Evolutionary conservation across 345 rosid species (phyloP).

Genomic region (Aegle marmelos): DNA sequence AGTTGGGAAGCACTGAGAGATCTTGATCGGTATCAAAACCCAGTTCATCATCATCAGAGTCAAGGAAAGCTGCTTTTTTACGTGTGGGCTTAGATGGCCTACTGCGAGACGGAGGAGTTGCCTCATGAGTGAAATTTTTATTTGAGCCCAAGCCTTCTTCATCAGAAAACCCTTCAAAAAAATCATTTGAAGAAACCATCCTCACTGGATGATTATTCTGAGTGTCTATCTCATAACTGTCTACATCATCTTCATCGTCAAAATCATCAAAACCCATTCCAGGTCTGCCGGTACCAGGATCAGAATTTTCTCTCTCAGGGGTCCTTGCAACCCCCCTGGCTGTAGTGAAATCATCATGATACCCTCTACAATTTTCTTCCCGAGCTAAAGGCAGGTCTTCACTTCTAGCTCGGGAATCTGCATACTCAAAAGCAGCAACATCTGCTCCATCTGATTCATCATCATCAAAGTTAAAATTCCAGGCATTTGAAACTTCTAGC

Average conservation of each 20-base stretch:
- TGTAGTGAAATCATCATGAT: constrained; percentile 32
- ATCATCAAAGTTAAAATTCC: constrained; percentile 98
- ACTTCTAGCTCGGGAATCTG: constrained; percentile 49
- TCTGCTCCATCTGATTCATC: constrained; percentile 98
- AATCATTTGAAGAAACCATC: constrained; percentile 32
- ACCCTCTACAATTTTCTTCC: constrained; percentile 37
- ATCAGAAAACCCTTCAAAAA: constrained; percentile 46
- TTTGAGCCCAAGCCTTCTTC: constrained; percentile 32
- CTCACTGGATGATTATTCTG: constrained; percentile 29
- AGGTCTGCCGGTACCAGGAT: constrained; percentile 31
- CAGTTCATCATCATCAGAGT: constrained; percentile 45
- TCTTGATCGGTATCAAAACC: constrained; percentile 61
- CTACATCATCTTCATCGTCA: constrained; percentile 87
- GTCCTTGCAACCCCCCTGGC: constrained; percentile 26
- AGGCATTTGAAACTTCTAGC: constrained; percentile 73
- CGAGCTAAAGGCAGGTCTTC: constrained; percentile 27
- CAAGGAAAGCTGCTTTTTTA: constrained; percentile 31
- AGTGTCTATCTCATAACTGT: constrained; percentile 81
- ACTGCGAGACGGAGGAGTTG: constrained; percentile 19
- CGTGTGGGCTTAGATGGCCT: constrained; percentile 33
- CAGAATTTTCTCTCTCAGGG: constrained; percentile 43
- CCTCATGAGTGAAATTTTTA: constrained; percentile 23
- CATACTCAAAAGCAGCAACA: constrained; percentile 88
- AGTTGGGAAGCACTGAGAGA: constrained; percentile 46
- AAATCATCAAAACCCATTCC: constrained; percentile 86